A percentile compares a stretch with the other conserved stretches of the same genome.
phyloP scores from a whole-genome alignment of 2,329 filamentous ascomycete genomes.

The Paecilomyces dactylethromorphus region DNA sequence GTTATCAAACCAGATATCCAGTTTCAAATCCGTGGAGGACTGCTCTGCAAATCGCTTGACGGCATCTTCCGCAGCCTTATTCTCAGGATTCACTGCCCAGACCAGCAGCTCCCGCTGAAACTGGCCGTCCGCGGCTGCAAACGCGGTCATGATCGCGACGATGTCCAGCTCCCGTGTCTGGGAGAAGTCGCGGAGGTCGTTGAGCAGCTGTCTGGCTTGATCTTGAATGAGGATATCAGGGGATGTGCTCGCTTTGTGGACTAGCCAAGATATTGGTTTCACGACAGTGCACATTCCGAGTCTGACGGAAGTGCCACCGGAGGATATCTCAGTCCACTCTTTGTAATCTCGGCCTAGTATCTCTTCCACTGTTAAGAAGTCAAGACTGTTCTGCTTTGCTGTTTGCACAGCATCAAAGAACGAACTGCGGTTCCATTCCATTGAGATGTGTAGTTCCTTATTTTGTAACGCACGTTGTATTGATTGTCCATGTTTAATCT shows the following conservation, averaged over 20 bases:
- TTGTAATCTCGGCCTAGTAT: slow-evolving; percentile 60
- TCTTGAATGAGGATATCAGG: slow-evolving; percentile 8
- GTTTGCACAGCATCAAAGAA: slow-evolving; percentile 48
- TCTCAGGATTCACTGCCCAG: slow-evolving; percentile 33
- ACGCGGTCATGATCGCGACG: slow-evolving; percentile 57
- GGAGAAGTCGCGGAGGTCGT: slow-evolving; percentile 41
- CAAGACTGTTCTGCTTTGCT: slow-evolving; percentile 51
- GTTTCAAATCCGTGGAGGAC: slow-evolving; percentile 37
- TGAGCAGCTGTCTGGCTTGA: slow-evolving; percentile 27
- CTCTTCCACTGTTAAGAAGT: slow-evolving; percentile 47
- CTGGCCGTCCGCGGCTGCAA: slow-evolving; percentile 29
- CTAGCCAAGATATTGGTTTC: slow-evolving; percentile 48
- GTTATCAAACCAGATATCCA: slow-evolving; percentile 26
- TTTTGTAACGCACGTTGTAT: neutral
- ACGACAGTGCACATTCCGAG: slow-evolving; percentile 53
- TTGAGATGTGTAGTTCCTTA: neutral
- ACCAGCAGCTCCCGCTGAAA: slow-evolving; percentile 51
- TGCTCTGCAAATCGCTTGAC: slow-evolving; percentile 40
- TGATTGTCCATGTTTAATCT: slow-evolving; percentile 35
- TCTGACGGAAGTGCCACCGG: slow-evolving; percentile 19
- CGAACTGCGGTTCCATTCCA: slow-evolving; percentile 37
- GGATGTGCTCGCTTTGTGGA: slow-evolving; percentile 37
- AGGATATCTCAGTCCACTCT: slow-evolving; percentile 46
- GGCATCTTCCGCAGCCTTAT: slow-evolving; percentile 26
- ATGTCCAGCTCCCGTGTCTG: slow-evolving; percentile 41